These are phyloP conservation scores for Oryza glumipatula DNA, from an alignment of 176 grass and related monocot genomes.

Conservation along the genomic window DNA sequence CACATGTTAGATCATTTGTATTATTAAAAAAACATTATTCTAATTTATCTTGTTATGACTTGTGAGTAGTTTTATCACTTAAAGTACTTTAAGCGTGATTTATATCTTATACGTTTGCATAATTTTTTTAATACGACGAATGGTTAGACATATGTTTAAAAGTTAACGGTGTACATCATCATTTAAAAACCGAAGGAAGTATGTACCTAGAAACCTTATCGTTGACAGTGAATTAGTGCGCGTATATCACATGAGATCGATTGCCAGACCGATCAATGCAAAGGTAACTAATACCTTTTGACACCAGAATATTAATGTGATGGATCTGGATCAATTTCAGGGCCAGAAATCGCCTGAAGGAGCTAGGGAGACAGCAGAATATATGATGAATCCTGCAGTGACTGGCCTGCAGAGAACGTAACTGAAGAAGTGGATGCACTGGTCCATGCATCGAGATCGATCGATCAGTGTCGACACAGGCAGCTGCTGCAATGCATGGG, in stretches of 20 bases:
- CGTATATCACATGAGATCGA: background rate
- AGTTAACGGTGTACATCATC: too few species aligned
- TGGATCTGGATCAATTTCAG: background rate
- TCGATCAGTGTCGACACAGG: too few species aligned
- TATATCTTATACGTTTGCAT: too few species aligned
- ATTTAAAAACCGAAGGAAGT: too few species aligned
- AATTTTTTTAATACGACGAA: too few species aligned
- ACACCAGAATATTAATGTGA: background rate
- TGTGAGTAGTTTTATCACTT: too few species aligned
- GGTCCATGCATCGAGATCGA: background rate
- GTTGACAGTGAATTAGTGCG: slow-evolving; percentile 32
- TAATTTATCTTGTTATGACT: too few species aligned
- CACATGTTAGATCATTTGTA: too few species aligned
- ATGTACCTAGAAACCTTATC: slow-evolving; percentile 12
- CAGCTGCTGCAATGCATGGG: background rate
- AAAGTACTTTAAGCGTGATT: too few species aligned
- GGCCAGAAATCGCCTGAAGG: background rate
- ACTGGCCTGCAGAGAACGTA: background rate
- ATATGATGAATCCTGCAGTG: background rate
- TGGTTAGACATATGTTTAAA: too few species aligned
- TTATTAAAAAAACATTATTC: too few species aligned
- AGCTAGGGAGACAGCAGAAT: background rate
- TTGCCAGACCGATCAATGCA: background rate
- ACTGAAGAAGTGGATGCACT: background rate
- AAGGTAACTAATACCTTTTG: background rate